These are phyloP conservation scores for Candida xyloterini DNA, from an alignment of 805 yeast genomes.

Conservation along the genomic window DNA sequence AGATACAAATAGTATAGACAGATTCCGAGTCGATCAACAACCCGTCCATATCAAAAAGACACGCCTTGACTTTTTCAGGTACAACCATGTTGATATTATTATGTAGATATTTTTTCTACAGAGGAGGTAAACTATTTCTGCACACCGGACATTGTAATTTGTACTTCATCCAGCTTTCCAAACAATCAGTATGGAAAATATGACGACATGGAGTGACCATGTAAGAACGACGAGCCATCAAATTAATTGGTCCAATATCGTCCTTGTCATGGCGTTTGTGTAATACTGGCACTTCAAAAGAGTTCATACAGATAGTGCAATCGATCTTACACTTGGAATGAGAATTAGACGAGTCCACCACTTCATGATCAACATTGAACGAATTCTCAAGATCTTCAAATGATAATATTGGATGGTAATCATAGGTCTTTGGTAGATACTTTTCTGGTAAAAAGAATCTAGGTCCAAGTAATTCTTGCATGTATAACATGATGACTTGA, in stretches of 20 bases:
- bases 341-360: conserved; percentile 31
- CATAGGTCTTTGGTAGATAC: conserved; percentile 76
- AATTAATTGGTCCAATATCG: conserved; percentile 19
- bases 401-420: conserved; percentile 70
- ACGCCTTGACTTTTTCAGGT: conserved; percentile 25
- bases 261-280: conserved; percentile 19
- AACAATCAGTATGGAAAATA: conserved; percentile 83
- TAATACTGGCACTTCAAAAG: conserved; percentile 56
- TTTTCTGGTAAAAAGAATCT: conserved; percentile 78
- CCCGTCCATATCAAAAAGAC: conserved; percentile 84
- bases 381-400: conserved; percentile 61
- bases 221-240: conserved; percentile 43
- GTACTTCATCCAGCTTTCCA: conserved; percentile 91
- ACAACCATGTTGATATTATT: conserved; percentile 2
- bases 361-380: conserved; percentile 50
- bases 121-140: conserved; percentile 79
- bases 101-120: conserved; percentile 33
- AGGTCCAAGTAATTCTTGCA: conserved; percentile 72
- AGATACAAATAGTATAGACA: conserved; percentile 76
- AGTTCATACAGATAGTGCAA: conserved; percentile 89
- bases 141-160: conserved; percentile 94
- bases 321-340: conserved; percentile 52
- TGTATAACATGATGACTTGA: conserved; percentile 55
- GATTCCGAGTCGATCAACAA: conserved; percentile 89
- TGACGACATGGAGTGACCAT: conserved; percentile 93